Percentiles rank a stretch among this genome's conserved stretches.
These are phyloP conservation scores for Amyloporia xantha DNA, from an alignment of 768 basidiomycete species.

Conservation along the genomic window DNA sequence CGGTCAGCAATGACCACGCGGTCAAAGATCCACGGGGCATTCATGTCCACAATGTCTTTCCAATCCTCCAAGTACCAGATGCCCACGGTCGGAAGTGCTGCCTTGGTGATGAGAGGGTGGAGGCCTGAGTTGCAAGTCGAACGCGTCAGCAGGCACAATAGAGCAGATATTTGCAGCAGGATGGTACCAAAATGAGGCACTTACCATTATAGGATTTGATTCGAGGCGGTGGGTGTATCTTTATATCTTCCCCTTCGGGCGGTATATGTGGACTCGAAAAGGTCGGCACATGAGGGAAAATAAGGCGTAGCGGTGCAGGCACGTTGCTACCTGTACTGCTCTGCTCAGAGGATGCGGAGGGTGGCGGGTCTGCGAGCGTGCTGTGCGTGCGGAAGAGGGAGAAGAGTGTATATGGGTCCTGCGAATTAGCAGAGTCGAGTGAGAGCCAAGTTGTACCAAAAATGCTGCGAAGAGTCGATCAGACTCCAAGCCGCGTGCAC, in stretches of 20 bases:
- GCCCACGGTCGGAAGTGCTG: slow-evolving; percentile 21
- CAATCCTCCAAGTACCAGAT: slow-evolving; percentile 68
- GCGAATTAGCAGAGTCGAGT: slow-evolving; percentile 31
- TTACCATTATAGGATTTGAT: slow-evolving; percentile 38
- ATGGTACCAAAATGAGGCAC: neutral
- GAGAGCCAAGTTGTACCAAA: slow-evolving; percentile 37
- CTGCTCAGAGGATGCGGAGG: slow-evolving; percentile 11
- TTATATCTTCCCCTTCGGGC: slow-evolving; percentile 10
- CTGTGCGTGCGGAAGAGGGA: slow-evolving; percentile 75
- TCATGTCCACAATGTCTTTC: slow-evolving; percentile 63
- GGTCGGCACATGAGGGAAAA: slow-evolving; percentile 64
- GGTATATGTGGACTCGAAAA: slow-evolving; percentile 42
- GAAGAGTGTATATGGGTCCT: slow-evolving; percentile 67
- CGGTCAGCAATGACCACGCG: slow-evolving; percentile 74
- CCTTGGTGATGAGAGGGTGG: slow-evolving; percentile 50
- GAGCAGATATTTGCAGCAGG: neutral
- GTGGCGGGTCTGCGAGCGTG: slow-evolving; percentile 11
- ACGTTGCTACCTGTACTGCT: slow-evolving; percentile 3
- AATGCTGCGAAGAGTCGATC: slow-evolving; percentile 11
- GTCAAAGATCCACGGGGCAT: slow-evolving; percentile 66
- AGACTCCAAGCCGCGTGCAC: slow-evolving; percentile 2
- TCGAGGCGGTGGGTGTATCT: slow-evolving; percentile 24
- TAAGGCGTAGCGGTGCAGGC: slow-evolving; percentile 62
- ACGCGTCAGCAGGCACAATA: too few relatives aligned
- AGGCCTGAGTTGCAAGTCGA: too few relatives aligned